Conservation (phyloP, 2,329 filamentous ascomycete species). For the Thelonectria rubi region DNA sequence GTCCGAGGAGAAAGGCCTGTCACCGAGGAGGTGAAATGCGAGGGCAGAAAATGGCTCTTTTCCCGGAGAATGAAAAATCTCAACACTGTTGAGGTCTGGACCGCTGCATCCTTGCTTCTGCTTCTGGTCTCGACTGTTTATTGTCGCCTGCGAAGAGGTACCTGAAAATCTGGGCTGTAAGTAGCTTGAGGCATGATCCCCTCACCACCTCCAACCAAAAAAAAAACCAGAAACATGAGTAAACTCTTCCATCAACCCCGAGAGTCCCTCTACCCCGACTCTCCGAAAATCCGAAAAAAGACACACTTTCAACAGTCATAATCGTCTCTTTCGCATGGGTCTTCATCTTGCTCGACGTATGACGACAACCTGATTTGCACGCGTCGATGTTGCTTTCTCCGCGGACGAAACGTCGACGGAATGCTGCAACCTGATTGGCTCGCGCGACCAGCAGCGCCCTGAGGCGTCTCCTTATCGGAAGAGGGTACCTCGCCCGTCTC, state of each 20-base stretch:
- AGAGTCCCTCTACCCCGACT: not conserved
- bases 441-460: not conserved
- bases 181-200: too few relatives aligned
- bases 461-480: constrained; percentile 36
- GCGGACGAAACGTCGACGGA: constrained; percentile 27
- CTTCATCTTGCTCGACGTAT: constrained; percentile 37
- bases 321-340: constrained; percentile 22
- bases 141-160: too few relatives aligned
- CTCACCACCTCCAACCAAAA: not conserved
- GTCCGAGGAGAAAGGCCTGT: constrained; percentile 22
- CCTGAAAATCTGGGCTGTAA: too few relatives aligned
- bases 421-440: constrained; percentile 32
- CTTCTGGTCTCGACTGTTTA: too few relatives aligned
- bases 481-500: constrained; percentile 21
- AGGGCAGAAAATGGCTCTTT: not conserved
- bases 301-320: constrained; percentile 11
- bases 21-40: constrained; percentile 1
- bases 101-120: too few relatives aligned
- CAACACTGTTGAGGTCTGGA: not conserved
- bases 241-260: not conserved
- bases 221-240: not conserved
- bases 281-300: constrained; percentile 12
- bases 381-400: constrained; percentile 32
- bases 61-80: not conserved
- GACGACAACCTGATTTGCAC: constrained; percentile 29